Evolutionary conservation across 129 eudicot species (phyloP).

Genomic region (Helichrysum umbraculigerum): DNA sequence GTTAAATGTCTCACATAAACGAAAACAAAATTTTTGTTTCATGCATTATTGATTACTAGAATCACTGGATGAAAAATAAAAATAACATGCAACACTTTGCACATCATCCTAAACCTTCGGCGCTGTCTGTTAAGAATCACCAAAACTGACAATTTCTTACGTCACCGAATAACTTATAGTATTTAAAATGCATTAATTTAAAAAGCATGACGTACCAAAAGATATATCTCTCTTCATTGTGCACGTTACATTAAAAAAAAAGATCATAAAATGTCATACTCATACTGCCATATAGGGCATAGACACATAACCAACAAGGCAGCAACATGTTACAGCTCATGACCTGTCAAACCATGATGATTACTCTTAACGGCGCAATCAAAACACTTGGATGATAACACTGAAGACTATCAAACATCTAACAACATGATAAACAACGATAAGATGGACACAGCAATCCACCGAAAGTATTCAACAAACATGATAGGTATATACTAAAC

Average conservation of each 20-base stretch:
- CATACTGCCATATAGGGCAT: slow-evolving; percentile 15
- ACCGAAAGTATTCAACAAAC: slow-evolving; percentile 7
- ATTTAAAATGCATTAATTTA: neutral
- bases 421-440: slow-evolving; percentile 16
- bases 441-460: neutral
- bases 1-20: neutral
- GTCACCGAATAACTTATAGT: slow-evolving; percentile 13
- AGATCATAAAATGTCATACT: slow-evolving; percentile 12
- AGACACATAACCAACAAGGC: neutral
- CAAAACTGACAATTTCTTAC: slow-evolving; percentile 20
- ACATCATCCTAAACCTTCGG: neutral
- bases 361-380: slow-evolving; percentile 4
- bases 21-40: neutral
- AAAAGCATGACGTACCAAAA: neutral
- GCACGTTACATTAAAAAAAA: neutral
- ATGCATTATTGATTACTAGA: neutral
- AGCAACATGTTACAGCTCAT: slow-evolving; percentile 21
- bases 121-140: slow-evolving; percentile 6
- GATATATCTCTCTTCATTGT: neutral
- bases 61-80: neutral
- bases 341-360: slow-evolving; percentile 13
- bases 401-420: neutral
- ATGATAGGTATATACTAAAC: neutral
- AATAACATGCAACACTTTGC: slow-evolving; percentile 8
- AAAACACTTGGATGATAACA: slow-evolving; percentile 9